These are phyloP conservation scores for Gastrolobium villosum DNA, from an alignment of 306 rosid genomes.

Conservation along the genomic window DNA sequence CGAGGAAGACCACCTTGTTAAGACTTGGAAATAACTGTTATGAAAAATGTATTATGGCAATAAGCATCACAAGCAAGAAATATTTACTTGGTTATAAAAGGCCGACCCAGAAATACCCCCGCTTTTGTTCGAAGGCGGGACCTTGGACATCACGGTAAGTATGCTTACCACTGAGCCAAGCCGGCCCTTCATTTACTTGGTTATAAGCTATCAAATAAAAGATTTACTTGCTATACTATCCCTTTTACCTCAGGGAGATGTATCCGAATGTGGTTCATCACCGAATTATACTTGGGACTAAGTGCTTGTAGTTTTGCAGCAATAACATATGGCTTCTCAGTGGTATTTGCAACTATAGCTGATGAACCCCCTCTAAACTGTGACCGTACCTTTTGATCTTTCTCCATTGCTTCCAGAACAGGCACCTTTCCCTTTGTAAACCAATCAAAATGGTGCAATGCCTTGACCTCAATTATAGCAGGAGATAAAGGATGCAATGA, in stretches of 20 bases:
- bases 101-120: too few relatives aligned
- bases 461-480: slow-evolving; percentile 96
- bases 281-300: slow-evolving; percentile 96
- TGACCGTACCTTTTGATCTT: slow-evolving; percentile 88
- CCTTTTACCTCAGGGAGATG: slow-evolving; percentile 91
- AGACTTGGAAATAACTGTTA: slow-evolving; percentile 95
- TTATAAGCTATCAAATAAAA: slow-evolving; percentile 4
- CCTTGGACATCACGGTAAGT: too few relatives aligned
- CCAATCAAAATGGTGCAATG: slow-evolving; percentile 99
- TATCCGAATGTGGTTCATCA: slow-evolving; percentile 96
- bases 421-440: slow-evolving; percentile 94
- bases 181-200: neutral
- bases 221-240: slow-evolving; percentile 20
- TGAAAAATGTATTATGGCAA: slow-evolving; percentile 27
- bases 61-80: slow-evolving; percentile 41
- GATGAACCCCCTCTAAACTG: slow-evolving; percentile 95
- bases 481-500: slow-evolving; percentile 86
- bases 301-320: slow-evolving; percentile 98
- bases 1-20: slow-evolving; percentile 91
- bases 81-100: slow-evolving; percentile 9
- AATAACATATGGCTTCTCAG: slow-evolving; percentile 83
- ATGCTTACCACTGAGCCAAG: too few relatives aligned
- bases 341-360: slow-evolving; percentile 80
- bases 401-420: slow-evolving; percentile 98
- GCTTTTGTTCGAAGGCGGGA: too few relatives aligned